phyloP scores from a whole-genome alignment of 2,329 filamentous ascomycete genomes.

The Meredithiella fracta region DNA sequence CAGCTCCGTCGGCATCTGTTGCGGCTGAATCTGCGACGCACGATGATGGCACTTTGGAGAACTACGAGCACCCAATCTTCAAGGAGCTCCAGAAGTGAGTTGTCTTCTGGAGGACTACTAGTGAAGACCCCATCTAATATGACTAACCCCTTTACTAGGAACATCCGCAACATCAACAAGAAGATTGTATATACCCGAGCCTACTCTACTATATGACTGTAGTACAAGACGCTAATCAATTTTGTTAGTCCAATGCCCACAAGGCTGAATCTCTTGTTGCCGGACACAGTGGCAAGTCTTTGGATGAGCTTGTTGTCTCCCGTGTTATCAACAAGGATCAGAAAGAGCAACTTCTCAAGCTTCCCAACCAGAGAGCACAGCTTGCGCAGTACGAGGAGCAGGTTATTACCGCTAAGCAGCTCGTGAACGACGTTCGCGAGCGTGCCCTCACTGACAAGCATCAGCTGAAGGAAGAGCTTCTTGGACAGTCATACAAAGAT shows the following conservation, averaged over 20 bases:
- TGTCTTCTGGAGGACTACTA: conserved; percentile 1
- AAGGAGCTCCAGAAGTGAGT: conserved; percentile 80
- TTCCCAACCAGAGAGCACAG: conserved; percentile 53
- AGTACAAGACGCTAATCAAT: neutral
- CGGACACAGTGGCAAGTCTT: conserved; percentile 51
- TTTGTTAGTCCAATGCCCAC: conserved; percentile 44
- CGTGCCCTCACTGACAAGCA: conserved; percentile 41
- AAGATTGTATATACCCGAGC: conserved; percentile 57
- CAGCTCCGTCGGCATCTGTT: conserved; percentile 34
- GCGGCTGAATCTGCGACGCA: conserved; percentile 29
- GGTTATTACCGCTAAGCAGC: conserved; percentile 55
- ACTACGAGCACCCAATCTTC: conserved; percentile 60
- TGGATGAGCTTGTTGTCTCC: conserved; percentile 54
- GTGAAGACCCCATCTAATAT: neutral
- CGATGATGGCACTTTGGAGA: conserved; percentile 40
- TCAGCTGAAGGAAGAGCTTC: conserved; percentile 41
- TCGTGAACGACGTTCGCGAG: conserved; percentile 54
- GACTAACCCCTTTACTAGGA: conserved; percentile 33
- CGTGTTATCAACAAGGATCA: conserved; percentile 70
- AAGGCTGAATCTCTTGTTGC: conserved; percentile 55
- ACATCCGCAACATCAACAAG: conserved; percentile 82
- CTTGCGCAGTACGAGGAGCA: conserved; percentile 58
- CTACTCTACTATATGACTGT: neutral
- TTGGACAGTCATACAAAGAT: conserved; percentile 35
- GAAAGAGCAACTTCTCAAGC: conserved; percentile 61